Conservation (phyloP, 352 stramenopile species). For the Phytophthora hibernalis region DNA sequence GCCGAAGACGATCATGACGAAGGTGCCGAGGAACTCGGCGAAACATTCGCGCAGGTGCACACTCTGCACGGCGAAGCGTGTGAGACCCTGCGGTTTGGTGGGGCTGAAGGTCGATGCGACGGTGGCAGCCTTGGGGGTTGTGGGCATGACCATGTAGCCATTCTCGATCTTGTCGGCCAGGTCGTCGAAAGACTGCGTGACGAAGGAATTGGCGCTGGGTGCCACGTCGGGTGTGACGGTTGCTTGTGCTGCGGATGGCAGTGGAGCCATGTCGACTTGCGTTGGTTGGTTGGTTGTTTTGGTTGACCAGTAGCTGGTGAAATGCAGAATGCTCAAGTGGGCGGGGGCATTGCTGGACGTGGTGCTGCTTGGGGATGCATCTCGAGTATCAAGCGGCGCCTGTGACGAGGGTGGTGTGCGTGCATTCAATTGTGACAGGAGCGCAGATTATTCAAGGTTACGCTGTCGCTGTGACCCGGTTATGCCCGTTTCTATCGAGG, state of each 20-base stretch:
- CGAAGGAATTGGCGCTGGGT: too few relatives aligned
- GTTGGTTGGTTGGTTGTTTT: constrained; percentile 2
- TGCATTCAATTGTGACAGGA: not conserved
- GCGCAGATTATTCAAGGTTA: constrained; percentile 2
- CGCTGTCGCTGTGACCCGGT: not conserved
- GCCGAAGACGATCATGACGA: constrained; percentile 33
- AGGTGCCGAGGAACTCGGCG: constrained; percentile 23
- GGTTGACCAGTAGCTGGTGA: constrained; percentile 24
- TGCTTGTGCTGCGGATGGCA: constrained; percentile 11
- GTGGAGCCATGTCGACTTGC: constrained; percentile 12
- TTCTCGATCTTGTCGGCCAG: constrained; percentile 27
- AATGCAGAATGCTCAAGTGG: constrained; percentile 22
- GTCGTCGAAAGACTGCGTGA: too few relatives aligned
- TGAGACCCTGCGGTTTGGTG: too few relatives aligned
- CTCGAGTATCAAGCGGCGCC: constrained; percentile 3
- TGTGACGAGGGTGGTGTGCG: not conserved
- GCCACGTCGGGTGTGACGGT: not conserved
- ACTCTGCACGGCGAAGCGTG: constrained; percentile 17
- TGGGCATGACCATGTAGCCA: constrained; percentile 28
- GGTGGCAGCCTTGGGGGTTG: constrained; percentile 25
- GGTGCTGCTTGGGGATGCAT: not conserved
- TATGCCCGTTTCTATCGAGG: constrained; percentile 14
- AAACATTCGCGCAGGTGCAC: constrained; percentile 33
- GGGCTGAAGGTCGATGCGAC: constrained; percentile 2
- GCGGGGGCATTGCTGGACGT: not conserved